Base-by-base conservation (phyloP, 148 eudicot genomes). In the Hydrangea macrophylla region DNA sequence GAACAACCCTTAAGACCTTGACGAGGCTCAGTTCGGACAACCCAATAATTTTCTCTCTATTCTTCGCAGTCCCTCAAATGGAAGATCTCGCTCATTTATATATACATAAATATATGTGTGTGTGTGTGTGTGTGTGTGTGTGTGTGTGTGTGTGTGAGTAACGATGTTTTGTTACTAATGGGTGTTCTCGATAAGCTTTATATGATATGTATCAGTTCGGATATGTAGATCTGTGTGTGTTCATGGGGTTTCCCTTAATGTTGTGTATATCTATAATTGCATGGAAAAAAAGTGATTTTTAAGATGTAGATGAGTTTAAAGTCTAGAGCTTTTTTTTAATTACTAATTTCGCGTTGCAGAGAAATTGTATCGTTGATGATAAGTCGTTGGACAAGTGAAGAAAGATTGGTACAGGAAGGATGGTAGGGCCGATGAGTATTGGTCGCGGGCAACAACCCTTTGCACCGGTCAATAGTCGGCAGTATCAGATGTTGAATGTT, bases 341-440 rank as follows among this genome's bases (percentile, higher is more conserved):
- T 28, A 23, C 26, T 3, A 15, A 25, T 61, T 62, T 8, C 23
- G 7, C 60, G n/a, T 27, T 65, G 79, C 73, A 85, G 90, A 86
- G 70, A 60, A 84, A 78, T 68, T 72, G 72, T 17, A 76, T 42
- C 17, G 76, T 62, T 9, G 85, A 76, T 23, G 90, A 69, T 23
- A 63, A 54, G 23, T 73, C 74, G 12, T 25, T 54, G 31, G 92
- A 83, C 28, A 90, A 87, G 77, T 75, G 92, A 18, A 75, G 84
- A 62, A 87, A 73, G 70, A 48, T 80, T 31, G 89, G 84, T 18
- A 72, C 39, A 3, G 77, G 70, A 13, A 78, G 80, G 70, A 62
- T 78, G 71, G 71, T 69, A 33, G 86, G 78, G 3, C 58, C 78
- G 33, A 76, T 76, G 3, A 72, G 82, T 5, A 64, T 80, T 17